Conservation (phyloP, 805 yeast genomes). For the Schwanniomyces pseudopolymorphus region DNA sequence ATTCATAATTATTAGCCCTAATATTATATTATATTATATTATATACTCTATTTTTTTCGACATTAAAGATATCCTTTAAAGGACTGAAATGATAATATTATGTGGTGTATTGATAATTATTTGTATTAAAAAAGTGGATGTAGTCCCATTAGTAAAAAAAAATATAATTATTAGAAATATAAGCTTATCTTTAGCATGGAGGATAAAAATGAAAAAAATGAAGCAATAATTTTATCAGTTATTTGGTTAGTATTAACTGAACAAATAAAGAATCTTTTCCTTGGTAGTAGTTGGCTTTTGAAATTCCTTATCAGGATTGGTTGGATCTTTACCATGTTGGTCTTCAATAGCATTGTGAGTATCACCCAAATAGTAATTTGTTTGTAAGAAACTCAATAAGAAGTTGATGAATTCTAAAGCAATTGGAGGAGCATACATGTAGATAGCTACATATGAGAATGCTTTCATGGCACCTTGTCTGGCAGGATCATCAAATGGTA, state of each 20-base stretch:
- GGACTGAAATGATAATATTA: too few relatives aligned
- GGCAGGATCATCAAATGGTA: slow-evolving; percentile 20
- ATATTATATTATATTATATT: too few relatives aligned
- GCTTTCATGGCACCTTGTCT: slow-evolving; percentile 33
- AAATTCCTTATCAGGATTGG: slow-evolving; percentile 2
- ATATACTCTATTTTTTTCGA: too few relatives aligned
- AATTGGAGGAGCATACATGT: slow-evolving; percentile 25
- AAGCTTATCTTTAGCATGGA: too few relatives aligned
- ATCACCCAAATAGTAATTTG: slow-evolving; percentile 34
- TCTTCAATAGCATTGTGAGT: slow-evolving; percentile 34
- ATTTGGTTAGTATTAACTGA: neutral
- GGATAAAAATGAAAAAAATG: too few relatives aligned
- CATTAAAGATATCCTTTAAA: too few relatives aligned
- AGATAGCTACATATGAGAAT: slow-evolving; percentile 24
- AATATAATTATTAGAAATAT: too few relatives aligned
- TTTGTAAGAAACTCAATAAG: slow-evolving; percentile 28
- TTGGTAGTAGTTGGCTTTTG: neutral
- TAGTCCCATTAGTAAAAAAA: too few relatives aligned
- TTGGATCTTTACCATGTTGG: slow-evolving; percentile 11
- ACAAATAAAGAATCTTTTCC: slow-evolving; percentile 3
- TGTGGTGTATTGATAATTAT: too few relatives aligned
- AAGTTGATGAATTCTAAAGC: slow-evolving; percentile 29
- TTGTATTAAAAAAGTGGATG: too few relatives aligned
- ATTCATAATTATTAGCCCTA: too few relatives aligned
- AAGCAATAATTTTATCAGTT: too few relatives aligned